These are phyloP conservation scores for Papiliotrema laurentii DNA, from an alignment of 1,284 basidiomycete species.

Conservation along the genomic window DNA sequence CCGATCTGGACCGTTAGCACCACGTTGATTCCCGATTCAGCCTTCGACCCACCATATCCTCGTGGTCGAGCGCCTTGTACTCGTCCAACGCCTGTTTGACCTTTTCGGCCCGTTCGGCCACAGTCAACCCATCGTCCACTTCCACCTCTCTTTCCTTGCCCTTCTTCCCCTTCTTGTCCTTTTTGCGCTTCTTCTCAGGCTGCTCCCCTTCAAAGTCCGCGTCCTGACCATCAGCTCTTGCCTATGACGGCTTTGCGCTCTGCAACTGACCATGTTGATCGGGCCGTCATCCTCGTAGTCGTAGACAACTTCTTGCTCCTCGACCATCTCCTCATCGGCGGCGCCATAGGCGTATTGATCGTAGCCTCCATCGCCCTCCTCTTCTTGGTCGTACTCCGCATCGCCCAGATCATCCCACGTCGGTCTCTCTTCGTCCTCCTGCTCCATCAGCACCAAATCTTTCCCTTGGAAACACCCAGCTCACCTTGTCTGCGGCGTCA, in stretches of 20 bases:
- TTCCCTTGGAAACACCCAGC: conserved; percentile 57
- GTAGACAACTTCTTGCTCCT: conserved; percentile 13
- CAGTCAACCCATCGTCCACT: conserved; percentile 57
- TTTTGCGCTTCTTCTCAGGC: conserved; percentile 51
- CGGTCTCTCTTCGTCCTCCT: conserved; percentile 53
- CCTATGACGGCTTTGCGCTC: no score
- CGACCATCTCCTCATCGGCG: conserved; percentile 8
- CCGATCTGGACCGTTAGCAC: conserved; percentile 60
- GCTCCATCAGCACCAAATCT: conserved; percentile 63
- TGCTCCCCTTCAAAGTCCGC: conserved; percentile 45
- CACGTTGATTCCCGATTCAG: neutral
- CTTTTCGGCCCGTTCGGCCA: conserved; percentile 73
- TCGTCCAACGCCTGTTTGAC: conserved; percentile 86
- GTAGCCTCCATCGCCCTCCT: neutral
- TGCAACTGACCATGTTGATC: conserved; percentile 46
- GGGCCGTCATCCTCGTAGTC: conserved; percentile 35
- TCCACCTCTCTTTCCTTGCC: conserved; percentile 49
- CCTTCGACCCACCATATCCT: conserved; percentile 70
- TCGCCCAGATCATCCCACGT: conserved; percentile 46
- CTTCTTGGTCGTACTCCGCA: conserved; percentile 12
- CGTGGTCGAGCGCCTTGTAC: conserved; percentile 85
- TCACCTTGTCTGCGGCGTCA: conserved; percentile 16
- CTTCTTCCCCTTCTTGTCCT: conserved; percentile 55
- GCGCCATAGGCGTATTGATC: conserved; percentile 18
- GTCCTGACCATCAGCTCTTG: no score